Conservation (phyloP, 257 asterid species). For the Ajuga chamaepitys region DNA sequence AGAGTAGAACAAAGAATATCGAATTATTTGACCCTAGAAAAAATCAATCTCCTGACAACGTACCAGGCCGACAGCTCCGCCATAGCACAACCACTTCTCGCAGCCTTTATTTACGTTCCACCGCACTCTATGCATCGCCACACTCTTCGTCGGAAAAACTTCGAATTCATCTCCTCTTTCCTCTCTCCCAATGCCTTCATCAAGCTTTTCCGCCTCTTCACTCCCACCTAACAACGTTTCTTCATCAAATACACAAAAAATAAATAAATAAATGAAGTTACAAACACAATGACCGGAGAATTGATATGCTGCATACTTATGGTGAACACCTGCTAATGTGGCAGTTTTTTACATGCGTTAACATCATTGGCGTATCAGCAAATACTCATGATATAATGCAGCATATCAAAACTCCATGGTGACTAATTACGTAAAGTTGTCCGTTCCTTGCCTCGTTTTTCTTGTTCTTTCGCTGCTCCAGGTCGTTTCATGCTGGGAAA, state of each 20-base stretch:
- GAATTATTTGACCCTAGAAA: not conserved
- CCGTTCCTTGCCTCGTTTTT: slow-evolving; percentile 26
- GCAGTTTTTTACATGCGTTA: too few relatives aligned
- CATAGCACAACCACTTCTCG: slow-evolving; percentile 85
- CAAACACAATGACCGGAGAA: too few relatives aligned
- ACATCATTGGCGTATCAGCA: too few relatives aligned
- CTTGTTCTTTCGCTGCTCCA: slow-evolving; percentile 22
- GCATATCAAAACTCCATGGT: too few relatives aligned
- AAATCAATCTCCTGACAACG: slow-evolving; percentile 62
- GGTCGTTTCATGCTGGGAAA: slow-evolving; percentile 39
- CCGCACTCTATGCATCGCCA: slow-evolving; percentile 71
- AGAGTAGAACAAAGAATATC: too few relatives aligned
- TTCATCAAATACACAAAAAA: not conserved
- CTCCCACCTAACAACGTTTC: not conserved
- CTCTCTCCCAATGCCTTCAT: not conserved
- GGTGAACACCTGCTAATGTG: too few relatives aligned
- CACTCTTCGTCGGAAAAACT: slow-evolving; percentile 47
- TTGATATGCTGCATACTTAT: too few relatives aligned
- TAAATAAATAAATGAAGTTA: too few relatives aligned
- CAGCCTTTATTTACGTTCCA: slow-evolving; percentile 84
- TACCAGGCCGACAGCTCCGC: slow-evolving; percentile 85
- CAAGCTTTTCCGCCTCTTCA: not conserved
- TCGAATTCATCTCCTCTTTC: slow-evolving; percentile 14
- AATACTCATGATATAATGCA: too few relatives aligned
- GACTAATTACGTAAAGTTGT: slow-evolving; percentile 25